Evolutionary conservation across 2,329 filamentous ascomycete species (phyloP).

Genomic region (Bimuria novae-zelandiae): DNA sequence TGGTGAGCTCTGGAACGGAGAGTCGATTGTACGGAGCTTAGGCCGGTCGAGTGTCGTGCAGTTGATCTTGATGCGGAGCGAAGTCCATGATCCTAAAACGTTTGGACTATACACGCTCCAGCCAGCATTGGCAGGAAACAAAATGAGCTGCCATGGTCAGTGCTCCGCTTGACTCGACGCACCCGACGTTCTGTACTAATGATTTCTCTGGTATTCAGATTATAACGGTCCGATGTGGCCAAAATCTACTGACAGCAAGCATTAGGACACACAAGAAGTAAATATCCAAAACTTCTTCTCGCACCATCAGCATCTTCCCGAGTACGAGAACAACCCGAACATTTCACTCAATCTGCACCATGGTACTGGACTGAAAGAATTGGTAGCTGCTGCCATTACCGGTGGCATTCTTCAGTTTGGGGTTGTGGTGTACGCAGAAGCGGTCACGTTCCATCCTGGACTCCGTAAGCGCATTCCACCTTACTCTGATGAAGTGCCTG

Average conservation of each 20-base stretch:
- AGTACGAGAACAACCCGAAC: background rate
- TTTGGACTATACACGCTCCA: too few relatives aligned
- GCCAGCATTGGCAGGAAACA: too few relatives aligned
- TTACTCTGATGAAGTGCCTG: background rate
- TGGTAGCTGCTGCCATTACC: background rate
- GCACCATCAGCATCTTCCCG: background rate
- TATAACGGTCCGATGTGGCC: background rate
- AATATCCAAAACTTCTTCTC: background rate
- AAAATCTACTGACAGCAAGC: background rate
- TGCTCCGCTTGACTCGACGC: too few relatives aligned
- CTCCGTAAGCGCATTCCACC: background rate
- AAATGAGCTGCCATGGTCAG: too few relatives aligned
- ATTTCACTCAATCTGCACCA: background rate
- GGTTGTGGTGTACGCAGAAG: background rate
- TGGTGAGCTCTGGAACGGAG: slow-evolving; percentile 32
- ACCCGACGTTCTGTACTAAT: too few relatives aligned
- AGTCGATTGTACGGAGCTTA: slow-evolving; percentile 22
- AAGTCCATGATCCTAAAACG: too few relatives aligned
- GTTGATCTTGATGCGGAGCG: too few relatives aligned
- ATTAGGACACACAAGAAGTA: background rate
- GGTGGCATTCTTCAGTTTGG: background rate
- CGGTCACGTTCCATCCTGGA: background rate
- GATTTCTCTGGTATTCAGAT: background rate
- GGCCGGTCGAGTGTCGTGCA: background rate
- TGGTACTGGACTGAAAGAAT: background rate